Base-by-base conservation (phyloP, 768 basidiomycete genomes). In the Auricularia sp. region DNA sequence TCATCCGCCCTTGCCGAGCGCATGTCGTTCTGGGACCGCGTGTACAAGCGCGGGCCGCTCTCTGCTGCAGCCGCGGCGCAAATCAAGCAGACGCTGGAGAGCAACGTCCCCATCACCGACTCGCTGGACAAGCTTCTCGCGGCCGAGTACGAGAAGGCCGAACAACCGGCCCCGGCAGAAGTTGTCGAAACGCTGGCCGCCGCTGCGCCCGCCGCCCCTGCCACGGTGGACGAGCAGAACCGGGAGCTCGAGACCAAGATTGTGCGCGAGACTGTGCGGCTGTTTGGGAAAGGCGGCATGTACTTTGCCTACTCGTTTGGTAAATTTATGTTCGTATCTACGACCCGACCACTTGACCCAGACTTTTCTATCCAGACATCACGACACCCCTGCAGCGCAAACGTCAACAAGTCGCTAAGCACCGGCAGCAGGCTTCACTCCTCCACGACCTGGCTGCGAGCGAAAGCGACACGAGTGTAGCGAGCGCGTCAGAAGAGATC, bases 271-370 rank as follows among this genome's bases (percentile, higher is more conserved):
- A 87, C 85, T 63, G 79, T 92, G 36, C 81, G 83, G 63, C 88
- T 92, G 69, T 92, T 86, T 70, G 80, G 83, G 14, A 90, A 88
- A 69, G 93, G 92, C 11, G 88, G 85, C 58, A 96, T 97, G 91
- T 94, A 89, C 74, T 96, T 92, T 72, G 82, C 92, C 0, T 89
- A 92, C 73, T 85, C 82, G 65, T 94, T 93, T 69, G 94, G 94
- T 89, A 74, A 65, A 79, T 70, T 68, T 33, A 68, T 64, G 44
- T 16, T 29, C 29, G 29, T 29, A 29, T 29, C 29, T 29, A 2
- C 29, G 29, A 29, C 29, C 29, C 29, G 29, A 29, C 29, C 29
- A 29, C 29, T 29, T 29, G 29, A 29, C 29, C 29, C 29, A 29
- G 29, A 29, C 29, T 29, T 29, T 29, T 29, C 2, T 29, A 29